Conservation (phyloP, 768 basidiomycete genomes). For the Baorangia bicolor region DNA sequence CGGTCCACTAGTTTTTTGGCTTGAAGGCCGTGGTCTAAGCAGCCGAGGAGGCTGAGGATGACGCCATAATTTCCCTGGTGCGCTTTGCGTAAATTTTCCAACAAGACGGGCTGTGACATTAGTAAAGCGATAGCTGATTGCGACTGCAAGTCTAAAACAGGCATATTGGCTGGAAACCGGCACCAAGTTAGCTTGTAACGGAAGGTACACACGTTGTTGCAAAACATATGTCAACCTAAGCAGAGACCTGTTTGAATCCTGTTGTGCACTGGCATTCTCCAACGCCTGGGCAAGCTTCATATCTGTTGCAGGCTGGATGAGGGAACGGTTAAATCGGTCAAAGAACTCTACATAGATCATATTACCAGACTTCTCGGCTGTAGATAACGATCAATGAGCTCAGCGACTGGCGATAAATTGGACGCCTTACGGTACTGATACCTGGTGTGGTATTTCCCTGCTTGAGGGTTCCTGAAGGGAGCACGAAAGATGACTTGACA, state of each 20-base stretch:
- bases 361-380: slow-evolving; percentile 32
- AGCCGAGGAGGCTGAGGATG: slow-evolving; percentile 90
- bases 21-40: slow-evolving; percentile 79
- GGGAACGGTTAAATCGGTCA: slow-evolving; percentile 7
- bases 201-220: slow-evolving; percentile 60
- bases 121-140: slow-evolving; percentile 84
- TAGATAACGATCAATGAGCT: slow-evolving; percentile 5
- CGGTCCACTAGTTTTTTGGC: slow-evolving; percentile 90
- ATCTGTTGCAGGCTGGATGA: slow-evolving; percentile 46
- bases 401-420: background rate
- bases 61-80: slow-evolving; percentile 91
- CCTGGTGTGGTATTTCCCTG: slow-evolving; percentile 35
- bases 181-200: background rate
- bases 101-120: slow-evolving; percentile 70
- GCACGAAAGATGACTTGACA: slow-evolving; percentile 30
- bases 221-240: slow-evolving; percentile 77
- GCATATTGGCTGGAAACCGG: background rate
- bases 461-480: slow-evolving; percentile 9
- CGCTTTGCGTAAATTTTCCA: slow-evolving; percentile 88
- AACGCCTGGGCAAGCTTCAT: slow-evolving; percentile 59
- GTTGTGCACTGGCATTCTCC: slow-evolving; percentile 76
- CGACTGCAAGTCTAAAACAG: slow-evolving; percentile 58
- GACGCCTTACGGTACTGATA: slow-evolving; percentile 46
- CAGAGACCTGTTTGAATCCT: slow-evolving; percentile 73
- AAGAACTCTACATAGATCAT: background rate